Conservation (phyloP, 176 grass and related monocot genomes). For the Leersia perrieri region DNA sequence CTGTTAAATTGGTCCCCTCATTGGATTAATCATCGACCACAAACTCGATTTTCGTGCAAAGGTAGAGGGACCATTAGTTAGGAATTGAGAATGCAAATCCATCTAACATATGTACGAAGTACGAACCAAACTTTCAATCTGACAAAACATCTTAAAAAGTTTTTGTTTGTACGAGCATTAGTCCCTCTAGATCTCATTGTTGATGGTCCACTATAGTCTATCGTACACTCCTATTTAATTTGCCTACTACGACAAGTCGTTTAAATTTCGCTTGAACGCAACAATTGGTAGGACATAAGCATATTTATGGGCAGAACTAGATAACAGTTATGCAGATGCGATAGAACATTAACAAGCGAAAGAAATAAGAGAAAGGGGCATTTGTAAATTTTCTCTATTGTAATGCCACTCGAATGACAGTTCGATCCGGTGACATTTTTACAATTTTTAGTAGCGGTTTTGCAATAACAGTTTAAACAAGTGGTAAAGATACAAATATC, state of each 20-base stretch:
- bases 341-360: too few species aligned
- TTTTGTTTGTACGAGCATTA: not conserved
- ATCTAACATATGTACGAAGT: not conserved
- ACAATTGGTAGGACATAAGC: not conserved
- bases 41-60: not conserved
- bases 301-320: not conserved
- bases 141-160: not conserved
- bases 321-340: not conserved
- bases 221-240: not conserved
- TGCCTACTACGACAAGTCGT: not conserved
- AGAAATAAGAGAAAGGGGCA: too few species aligned
- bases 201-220: not conserved
- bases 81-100: not conserved
- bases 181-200: not conserved
- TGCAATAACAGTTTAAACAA: too few species aligned
- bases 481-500: too few species aligned
- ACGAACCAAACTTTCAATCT: not conserved
- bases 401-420: too few species aligned
- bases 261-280: not conserved
- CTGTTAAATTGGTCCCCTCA: not conserved
- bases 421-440: too few species aligned
- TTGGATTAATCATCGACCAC: not conserved
- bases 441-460: too few species aligned
- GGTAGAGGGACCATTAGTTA: slow-evolving; percentile 1
- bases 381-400: too few species aligned